These are phyloP conservation scores for Kodamaea leandrae DNA, from an alignment of 805 yeast genomes.

Conservation along the genomic window DNA sequence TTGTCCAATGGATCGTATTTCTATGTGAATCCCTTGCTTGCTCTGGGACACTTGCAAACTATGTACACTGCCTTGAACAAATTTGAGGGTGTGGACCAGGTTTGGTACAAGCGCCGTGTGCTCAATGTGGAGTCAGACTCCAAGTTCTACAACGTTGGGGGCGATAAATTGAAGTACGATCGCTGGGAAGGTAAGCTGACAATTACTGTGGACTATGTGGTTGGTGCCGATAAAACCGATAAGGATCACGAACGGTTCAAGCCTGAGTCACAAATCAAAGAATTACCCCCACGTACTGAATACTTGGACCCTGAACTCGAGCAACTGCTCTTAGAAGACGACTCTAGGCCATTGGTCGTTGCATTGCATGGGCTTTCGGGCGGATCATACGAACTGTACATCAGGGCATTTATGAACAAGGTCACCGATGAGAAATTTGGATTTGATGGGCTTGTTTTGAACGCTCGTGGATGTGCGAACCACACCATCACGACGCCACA, in stretches of 20 bases:
- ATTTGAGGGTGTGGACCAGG: slow-evolving; percentile 39
- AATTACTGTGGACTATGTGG: slow-evolving; percentile 50
- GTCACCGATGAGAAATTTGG: slow-evolving; percentile 39
- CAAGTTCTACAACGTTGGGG: slow-evolving; percentile 24
- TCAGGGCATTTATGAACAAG: slow-evolving; percentile 51
- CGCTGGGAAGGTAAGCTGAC: slow-evolving; percentile 45
- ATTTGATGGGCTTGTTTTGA: slow-evolving; percentile 59
- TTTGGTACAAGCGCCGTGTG: slow-evolving; percentile 46
- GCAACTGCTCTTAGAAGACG: slow-evolving; percentile 28
- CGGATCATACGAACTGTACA: slow-evolving; percentile 74
- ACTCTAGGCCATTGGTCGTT: slow-evolving; percentile 55
- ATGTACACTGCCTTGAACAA: slow-evolving; percentile 46
- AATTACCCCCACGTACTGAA: slow-evolving; percentile 67
- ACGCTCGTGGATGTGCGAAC: slow-evolving; percentile 75
- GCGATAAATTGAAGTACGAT: slow-evolving; percentile 35
- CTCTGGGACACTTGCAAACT: slow-evolving; percentile 51
- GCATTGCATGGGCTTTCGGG: slow-evolving; percentile 75
- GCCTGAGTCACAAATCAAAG: slow-evolving; percentile 50
- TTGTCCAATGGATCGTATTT: slow-evolving; percentile 31
- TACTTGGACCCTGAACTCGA: slow-evolving; percentile 51
- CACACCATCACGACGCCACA: slow-evolving; percentile 69
- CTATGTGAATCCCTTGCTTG: slow-evolving; percentile 44
- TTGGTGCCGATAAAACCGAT: slow-evolving; percentile 17
- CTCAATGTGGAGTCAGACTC: slow-evolving; percentile 24
- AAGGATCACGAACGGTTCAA: slow-evolving; percentile 24